Conservation (phyloP, 139 green algal species). For the Chlamydomonas sp. region DNA sequence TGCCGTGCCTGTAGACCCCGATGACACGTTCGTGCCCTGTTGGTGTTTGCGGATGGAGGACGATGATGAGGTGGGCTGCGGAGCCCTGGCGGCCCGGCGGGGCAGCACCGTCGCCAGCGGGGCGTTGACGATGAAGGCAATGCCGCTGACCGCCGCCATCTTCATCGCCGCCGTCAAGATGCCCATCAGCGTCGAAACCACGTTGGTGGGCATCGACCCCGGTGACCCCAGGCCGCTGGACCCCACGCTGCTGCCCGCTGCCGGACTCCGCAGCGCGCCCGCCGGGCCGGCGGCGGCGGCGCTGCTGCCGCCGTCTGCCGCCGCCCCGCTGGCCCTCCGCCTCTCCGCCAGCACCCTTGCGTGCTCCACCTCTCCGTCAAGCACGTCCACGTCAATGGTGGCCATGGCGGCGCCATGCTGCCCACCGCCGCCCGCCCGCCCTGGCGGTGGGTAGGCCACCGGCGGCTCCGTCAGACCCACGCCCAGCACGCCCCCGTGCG, state of each 20-base stretch:
- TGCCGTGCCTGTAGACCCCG: not conserved
- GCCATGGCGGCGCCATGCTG: not conserved
- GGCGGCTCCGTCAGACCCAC: too few relatives aligned
- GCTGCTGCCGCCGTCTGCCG: not conserved
- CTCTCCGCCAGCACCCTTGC: not conserved
- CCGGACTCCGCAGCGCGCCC: not conserved
- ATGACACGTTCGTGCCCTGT: too few relatives aligned
- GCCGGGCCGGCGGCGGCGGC: not conserved
- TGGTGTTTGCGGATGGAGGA: too few relatives aligned
- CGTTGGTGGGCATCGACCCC: not conserved
- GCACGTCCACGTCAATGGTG: constrained; percentile 35
- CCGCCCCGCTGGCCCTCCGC: too few relatives aligned
- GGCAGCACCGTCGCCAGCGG: constrained; percentile 33
- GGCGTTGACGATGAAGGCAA: constrained; percentile 33
- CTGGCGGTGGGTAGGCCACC: too few relatives aligned
- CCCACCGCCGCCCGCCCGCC: too few relatives aligned
- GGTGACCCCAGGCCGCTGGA: not conserved
- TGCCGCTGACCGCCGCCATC: constrained; percentile 26
- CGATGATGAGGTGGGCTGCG: not conserved
- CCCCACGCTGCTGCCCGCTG: not conserved
- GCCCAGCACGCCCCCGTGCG: too few relatives aligned
- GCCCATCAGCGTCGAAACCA: constrained; percentile 13
- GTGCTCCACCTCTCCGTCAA: not conserved
- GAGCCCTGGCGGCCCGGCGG: not conserved
- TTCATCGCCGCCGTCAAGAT: constrained; percentile 15